These are phyloP conservation scores for Arthrinium puccinioides DNA, from an alignment of 2,329 filamentous ascomycete genomes.

Conservation along the genomic window DNA sequence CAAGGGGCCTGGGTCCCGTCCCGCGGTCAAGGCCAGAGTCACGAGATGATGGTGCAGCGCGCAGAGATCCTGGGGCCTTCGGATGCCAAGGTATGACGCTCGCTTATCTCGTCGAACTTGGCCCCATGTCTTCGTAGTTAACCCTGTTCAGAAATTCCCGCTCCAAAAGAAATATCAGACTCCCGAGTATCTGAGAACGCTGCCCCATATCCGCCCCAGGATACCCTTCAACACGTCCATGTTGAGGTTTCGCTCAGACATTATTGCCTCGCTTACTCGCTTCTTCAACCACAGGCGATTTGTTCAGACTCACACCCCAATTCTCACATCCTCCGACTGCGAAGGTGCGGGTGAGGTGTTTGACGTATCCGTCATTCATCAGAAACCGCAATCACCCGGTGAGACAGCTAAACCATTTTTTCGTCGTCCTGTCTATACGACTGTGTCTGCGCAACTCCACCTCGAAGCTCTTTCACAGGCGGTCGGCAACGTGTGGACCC, in stretches of 20 bases:
- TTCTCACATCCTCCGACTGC: conserved; percentile 95
- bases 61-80: conserved; percentile 69
- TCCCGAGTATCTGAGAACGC: conserved; percentile 76
- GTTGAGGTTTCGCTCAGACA: conserved; percentile 74
- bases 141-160: conserved; percentile 63
- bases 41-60: conserved; percentile 70
- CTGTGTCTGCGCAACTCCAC: conserved; percentile 90
- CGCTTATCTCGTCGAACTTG: neutral
- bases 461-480: conserved; percentile 87
- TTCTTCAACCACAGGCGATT: conserved; percentile 70
- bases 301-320: conserved; percentile 81
- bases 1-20: conserved; percentile 71
- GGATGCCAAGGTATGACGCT: conserved; percentile 62
- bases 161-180: conserved; percentile 96
- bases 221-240: conserved; percentile 75
- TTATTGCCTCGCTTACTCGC: conserved; percentile 62
- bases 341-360: conserved; percentile 96
- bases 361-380: conserved; percentile 42
- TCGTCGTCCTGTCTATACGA: conserved; percentile 81
- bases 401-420: conserved; percentile 58
- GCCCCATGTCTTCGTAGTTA: conserved; percentile 4
- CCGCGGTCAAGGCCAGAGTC: conserved; percentile 59
- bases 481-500: conserved; percentile 84
- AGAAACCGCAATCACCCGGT: conserved; percentile 21
- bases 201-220: conserved; percentile 81